Evolutionary conservation across 2,329 filamentous ascomycete species (phyloP).

Genomic region (Curvularia eragrostidis): DNA sequence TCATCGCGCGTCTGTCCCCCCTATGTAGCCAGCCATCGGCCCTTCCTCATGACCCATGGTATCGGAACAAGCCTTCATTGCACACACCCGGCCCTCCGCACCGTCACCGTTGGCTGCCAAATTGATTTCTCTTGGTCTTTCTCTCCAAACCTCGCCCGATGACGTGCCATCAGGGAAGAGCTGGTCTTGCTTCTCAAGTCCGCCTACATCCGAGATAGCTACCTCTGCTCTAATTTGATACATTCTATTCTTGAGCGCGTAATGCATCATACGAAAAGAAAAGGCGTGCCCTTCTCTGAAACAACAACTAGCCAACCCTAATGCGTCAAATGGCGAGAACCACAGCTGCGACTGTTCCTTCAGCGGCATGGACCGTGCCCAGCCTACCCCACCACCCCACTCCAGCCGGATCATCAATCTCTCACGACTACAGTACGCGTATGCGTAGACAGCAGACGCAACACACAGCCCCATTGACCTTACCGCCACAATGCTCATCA

Average conservation of each 20-base stretch:
- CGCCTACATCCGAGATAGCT: neutral
- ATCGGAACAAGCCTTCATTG: conserved; percentile 12
- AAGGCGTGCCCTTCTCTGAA: neutral
- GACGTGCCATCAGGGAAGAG: neutral
- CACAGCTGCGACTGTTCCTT: neutral
- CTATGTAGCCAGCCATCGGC: conserved; percentile 7
- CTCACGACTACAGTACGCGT: conserved; percentile 4
- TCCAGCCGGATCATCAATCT: conserved; percentile 2
- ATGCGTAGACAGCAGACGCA: conserved; percentile 7
- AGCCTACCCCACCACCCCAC: conserved; percentile 27
- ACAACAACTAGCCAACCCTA: neutral
- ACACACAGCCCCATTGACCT: neutral
- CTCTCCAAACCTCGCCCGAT: neutral
- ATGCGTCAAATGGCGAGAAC: neutral
- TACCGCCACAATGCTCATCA: conserved; percentile 60
- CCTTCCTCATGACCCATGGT: conserved; percentile 8
- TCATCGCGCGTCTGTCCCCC: conserved; percentile 11
- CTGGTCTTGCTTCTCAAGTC: neutral
- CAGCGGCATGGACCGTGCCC: conserved; percentile 18
- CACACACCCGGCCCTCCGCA: conserved; percentile 1
- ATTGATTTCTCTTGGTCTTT: neutral
- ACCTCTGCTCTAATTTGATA: neutral
- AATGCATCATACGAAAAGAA: neutral
- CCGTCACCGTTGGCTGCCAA: neutral
- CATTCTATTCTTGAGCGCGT: neutral